Percentiles rank a stretch among this genome's conserved stretches.
phyloP scores from a whole-genome alignment of 768 basidiomycete species.

The Floccularia luteovirens region DNA sequence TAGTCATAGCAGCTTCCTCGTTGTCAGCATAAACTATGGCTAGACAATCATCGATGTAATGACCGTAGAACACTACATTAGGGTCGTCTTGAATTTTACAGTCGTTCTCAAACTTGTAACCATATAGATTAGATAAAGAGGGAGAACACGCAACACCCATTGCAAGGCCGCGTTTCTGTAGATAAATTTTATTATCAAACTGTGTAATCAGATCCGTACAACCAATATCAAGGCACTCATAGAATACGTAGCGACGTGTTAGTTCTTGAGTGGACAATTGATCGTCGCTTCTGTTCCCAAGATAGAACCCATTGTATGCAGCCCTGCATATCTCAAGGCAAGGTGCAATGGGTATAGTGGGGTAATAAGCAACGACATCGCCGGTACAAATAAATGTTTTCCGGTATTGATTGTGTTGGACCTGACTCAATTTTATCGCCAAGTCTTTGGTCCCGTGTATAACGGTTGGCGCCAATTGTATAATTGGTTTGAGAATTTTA shows the following conservation, averaged over 20 bases:
- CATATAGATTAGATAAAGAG: conserved; percentile 22
- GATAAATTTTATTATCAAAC: conserved; percentile 13
- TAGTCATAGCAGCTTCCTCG: conserved; percentile 9
- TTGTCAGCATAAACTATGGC: conserved; percentile 12
- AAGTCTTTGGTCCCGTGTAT: no score
- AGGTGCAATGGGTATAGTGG: no score
- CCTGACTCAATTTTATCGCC: no score
- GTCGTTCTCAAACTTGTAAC: conserved; percentile 13
- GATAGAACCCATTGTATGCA: not conserved
- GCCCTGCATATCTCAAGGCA: not conserved
- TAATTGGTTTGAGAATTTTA: no score
- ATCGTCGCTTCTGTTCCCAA: not conserved
- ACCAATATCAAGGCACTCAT: conserved; percentile 7
- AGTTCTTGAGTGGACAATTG: conserved; percentile 2
- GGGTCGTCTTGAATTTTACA: conserved; percentile 5
- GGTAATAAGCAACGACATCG: no score
- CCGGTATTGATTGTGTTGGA: no score
- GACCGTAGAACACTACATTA: conserved; percentile 14
- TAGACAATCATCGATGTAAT: conserved; percentile 23
- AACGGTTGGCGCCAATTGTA: no score
- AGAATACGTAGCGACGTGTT: no score
- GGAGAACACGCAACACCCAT: conserved; percentile 23
- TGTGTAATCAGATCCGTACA: conserved; percentile 14
- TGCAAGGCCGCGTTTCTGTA: conserved; percentile 18
- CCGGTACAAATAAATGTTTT: no score